These are phyloP conservation scores for Entrophospora sp. DNA, from an alignment of 192 early-diverging fungal species.

Conservation along the genomic window DNA sequence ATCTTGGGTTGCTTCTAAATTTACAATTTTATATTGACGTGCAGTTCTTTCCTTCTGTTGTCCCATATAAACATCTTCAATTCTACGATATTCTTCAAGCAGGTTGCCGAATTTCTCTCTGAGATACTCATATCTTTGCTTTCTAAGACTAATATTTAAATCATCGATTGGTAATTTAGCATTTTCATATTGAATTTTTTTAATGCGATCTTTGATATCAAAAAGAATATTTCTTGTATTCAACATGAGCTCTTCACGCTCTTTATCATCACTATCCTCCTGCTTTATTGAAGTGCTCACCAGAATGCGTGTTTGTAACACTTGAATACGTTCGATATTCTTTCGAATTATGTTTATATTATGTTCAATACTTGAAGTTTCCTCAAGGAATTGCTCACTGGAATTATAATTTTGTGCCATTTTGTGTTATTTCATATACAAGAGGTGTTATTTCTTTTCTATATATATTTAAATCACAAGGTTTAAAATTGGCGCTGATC, in stretches of 20 bases:
- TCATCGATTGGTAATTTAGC: neutral
- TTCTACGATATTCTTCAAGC: slow-evolving; percentile 45
- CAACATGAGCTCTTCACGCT: neutral
- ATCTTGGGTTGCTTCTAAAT: slow-evolving; percentile 66
- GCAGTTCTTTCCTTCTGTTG: slow-evolving; percentile 76
- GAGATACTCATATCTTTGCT: slow-evolving; percentile 25
- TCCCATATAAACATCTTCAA: slow-evolving; percentile 68
- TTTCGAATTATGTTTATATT: neutral
- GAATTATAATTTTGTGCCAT: too few relatives aligned
- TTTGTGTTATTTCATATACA: too few relatives aligned
- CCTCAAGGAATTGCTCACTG: slow-evolving; percentile 8
- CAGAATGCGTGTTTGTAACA: neutral
- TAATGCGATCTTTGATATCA: slow-evolving; percentile 3
- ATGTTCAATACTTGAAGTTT: neutral
- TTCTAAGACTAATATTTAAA: neutral
- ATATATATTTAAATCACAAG: too few relatives aligned
- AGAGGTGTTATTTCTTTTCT: too few relatives aligned
- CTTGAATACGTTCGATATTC: neutral
- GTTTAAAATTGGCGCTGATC: too few relatives aligned
- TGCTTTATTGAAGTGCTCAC: neutral
- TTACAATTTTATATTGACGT: slow-evolving; percentile 75
- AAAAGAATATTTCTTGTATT: neutral
- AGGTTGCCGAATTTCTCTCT: slow-evolving; percentile 52
- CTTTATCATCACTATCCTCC: neutral
- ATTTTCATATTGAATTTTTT: slow-evolving; percentile 12